Base-by-base conservation (phyloP, 75 land plant genomes). In the Cunninghamia lanceolata region DNA sequence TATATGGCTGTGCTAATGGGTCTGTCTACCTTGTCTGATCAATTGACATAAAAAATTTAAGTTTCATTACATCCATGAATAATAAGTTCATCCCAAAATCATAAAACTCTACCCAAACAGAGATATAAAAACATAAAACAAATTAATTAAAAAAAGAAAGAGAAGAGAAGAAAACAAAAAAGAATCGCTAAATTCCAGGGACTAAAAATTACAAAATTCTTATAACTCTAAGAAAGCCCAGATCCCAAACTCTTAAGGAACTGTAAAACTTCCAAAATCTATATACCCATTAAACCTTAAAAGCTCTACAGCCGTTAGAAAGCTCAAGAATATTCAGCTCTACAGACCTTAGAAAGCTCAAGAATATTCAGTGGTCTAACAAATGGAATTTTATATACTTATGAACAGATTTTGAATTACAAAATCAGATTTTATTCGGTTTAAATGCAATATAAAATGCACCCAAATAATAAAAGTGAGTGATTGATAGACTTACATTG, bases 21-120 rank as follows among this genome's bases (percentile, higher is more conserved):
- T 17, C 97, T 93, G 47, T 92, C 99, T 68, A 98, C 96, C 87
- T 96, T 97, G 77, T 90, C 99, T 97, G 88, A 86, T 84, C n/a
- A 68, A 30, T 38, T 74, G 15, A 1, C 45, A 9, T 47, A 45
- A 74, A 25, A 21, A 19, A 35, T 21, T 21, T n/a, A 40, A 84
- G 9, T 45, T 40, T 87, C 46, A 45, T 13, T 13, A 4, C 16
- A 54, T 38, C 25, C 39, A 32, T 19, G 9, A 32, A 38, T 28
- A 46, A 42, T 21, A 19, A 32, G 11, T 30, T 43, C 30, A 42
- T 80, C 34, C 19, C 30, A 84, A 38, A 50, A 30, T 35, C 14
- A 11, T 4, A 14, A 45, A 50, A 11, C 52, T 47, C 52, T 13
- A 47, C 52, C 52, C 52, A 47, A 47, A 47, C 52, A 47, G 52